A percentile compares a stretch with the other conserved stretches of the same genome.
These are phyloP conservation scores for Myochromella boudieri DNA, from an alignment of 768 basidiomycete genomes.

Conservation along the genomic window DNA sequence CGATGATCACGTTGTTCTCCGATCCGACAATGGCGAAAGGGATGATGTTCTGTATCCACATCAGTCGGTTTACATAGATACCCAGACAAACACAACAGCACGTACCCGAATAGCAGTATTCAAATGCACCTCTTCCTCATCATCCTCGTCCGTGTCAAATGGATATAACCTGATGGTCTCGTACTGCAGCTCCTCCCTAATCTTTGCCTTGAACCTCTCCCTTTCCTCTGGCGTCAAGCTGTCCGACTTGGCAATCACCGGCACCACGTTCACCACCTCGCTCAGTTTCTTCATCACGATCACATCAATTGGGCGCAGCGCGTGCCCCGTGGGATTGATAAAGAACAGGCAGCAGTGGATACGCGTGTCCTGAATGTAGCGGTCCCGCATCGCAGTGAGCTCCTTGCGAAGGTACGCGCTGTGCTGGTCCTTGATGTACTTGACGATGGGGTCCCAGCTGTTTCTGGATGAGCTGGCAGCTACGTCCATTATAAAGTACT, in stretches of 20 bases:
- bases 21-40: conserved; percentile 99
- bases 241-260: conserved; percentile 98
- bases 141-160: conserved; percentile 94
- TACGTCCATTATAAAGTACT: conserved; percentile 4
- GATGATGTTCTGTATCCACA: conserved; percentile 76
- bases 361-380: conserved; percentile 96
- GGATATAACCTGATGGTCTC: conserved; percentile 95
- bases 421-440: conserved; percentile 99
- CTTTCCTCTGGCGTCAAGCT: conserved; percentile 92
- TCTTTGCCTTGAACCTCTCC: conserved; percentile 92
- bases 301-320: conserved; percentile 93
- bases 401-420: conserved; percentile 98
- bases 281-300: conserved; percentile 99
- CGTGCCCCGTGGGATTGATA: conserved; percentile 98
- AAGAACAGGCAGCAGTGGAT: conserved; percentile 99
- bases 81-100: not conserved
- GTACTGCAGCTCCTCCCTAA: conserved; percentile 88
- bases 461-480: conserved; percentile 9
- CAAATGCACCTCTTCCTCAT: conserved; percentile 87
- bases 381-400: conserved; percentile 97
- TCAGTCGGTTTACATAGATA: not conserved
- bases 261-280: conserved; percentile 98
- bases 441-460: conserved; percentile 98
- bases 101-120: conserved; percentile 89
- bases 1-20: conserved; percentile 91